Evolutionary conservation across 495 filamentous ascomycete species (phyloP), one percentile per base, ranked within the genome.

Genomic region (Penicillium bialowiezense): DNA sequence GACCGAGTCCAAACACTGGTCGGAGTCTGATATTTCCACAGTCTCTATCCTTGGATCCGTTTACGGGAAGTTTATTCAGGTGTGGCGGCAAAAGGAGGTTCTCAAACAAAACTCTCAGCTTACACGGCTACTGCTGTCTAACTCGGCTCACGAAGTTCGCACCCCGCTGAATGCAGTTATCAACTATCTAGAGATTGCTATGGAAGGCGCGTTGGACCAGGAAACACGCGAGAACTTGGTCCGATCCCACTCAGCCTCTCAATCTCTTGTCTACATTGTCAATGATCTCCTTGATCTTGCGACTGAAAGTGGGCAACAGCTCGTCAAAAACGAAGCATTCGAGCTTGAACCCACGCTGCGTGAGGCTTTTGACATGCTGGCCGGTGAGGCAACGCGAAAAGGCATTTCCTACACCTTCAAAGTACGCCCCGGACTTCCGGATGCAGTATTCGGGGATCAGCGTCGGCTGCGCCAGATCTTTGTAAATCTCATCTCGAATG

Each of bases 251-350:
- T 93, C 90, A 7, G 92, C 92, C n/a, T 97, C 92, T 0, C 95
- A 95, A 63, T 95, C 89, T 1, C 72, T 96, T 10, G 92, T 97
- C n/a, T 96, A 93, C 65, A 90, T 95, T 9, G 96, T 97, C 62
- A 97, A 97, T 56, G 91, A 97, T 62, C 77, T 97, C 1, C 77
- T 97, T 2, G 92, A 97, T 63, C 75, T 97, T n/a, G 96, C 92
- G 19, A 92, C 85, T 0, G 92, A 96, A 62, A 85, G 88, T 60
- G 92, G 91, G 0, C 81, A 85, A 41, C 75, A 85, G 4, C 68
- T 96, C 5, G 80, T 91, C 63, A 91, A 90, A 56, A 86, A 91
- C 36, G 90, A 96, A 62, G 58, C 79, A 0, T 90, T 97, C 50
- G 81, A 96, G 57, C 65, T 96, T 10, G 73, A 73, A 29, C 69